phyloP scores from a whole-genome alignment of 345 rosid species.

The Eucalyptus fibrosa region DNA sequence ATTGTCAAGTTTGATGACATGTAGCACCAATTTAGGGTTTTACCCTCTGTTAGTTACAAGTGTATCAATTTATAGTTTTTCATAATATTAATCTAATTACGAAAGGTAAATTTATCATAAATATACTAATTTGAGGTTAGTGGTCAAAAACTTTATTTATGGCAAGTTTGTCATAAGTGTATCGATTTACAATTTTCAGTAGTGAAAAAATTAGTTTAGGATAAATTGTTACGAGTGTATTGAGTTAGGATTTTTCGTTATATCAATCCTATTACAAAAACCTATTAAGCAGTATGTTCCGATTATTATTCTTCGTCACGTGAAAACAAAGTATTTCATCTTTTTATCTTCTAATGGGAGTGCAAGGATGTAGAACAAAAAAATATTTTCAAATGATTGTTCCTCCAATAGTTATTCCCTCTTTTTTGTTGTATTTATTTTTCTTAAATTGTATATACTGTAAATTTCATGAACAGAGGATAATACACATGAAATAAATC shows the following conservation, averaged over 20 bases:
- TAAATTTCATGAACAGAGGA: neutral
- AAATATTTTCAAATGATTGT: neutral
- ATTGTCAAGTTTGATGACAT: too few relatives aligned
- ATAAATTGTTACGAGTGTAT: rapidly evolving
- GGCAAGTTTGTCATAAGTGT: too few relatives aligned
- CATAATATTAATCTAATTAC: too few relatives aligned
- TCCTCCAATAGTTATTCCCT: neutral
- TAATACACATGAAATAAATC: neutral
- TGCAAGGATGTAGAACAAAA: neutral
- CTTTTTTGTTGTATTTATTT: neutral
- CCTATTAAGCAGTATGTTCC: too few relatives aligned
- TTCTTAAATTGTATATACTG: neutral
- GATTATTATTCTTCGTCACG: too few relatives aligned
- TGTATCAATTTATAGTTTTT: too few relatives aligned
- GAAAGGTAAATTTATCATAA: too few relatives aligned
- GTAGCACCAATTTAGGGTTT: rapidly evolving
- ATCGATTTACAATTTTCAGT: rapidly evolving
- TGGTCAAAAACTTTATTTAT: rapidly evolving
- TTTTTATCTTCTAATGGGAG: rapidly evolving
- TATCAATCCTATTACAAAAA: too few relatives aligned
- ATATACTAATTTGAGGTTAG: rapidly evolving
- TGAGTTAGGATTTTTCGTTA: too few relatives aligned
- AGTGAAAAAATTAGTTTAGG: too few relatives aligned
- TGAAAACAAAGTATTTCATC: neutral
- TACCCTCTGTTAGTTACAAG: rapidly evolving